Conservation (phyloP, 2,329 filamentous ascomycete genomes). For the Penicillium occitanis region DNA sequence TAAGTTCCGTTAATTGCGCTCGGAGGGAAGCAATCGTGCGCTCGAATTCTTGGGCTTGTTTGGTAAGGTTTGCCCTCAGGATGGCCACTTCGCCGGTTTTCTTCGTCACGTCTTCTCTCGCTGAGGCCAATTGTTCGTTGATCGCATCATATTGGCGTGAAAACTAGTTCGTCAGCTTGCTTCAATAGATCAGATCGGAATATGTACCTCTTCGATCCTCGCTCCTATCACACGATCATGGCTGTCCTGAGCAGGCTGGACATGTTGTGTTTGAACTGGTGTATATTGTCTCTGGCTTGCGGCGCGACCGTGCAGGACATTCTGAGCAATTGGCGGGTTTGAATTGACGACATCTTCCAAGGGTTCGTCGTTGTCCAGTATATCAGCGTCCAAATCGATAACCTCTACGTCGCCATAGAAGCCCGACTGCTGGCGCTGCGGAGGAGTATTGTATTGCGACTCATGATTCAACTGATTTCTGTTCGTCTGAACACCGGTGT, state of each 20-base stretch:
- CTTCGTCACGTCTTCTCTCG: slow-evolving; percentile 39
- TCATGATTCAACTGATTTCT: not conserved
- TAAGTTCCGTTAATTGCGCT: slow-evolving; percentile 55
- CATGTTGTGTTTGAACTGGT: not conserved
- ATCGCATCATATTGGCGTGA: slow-evolving; percentile 43
- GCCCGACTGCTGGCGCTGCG: slow-evolving; percentile 32
- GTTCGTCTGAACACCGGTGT: not conserved
- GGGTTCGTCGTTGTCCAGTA: slow-evolving; percentile 35
- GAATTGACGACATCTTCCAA: slow-evolving; percentile 9
- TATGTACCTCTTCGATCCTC: slow-evolving; percentile 31
- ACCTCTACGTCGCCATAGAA: slow-evolving; percentile 46
- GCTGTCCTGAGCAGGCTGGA: slow-evolving; percentile 4
- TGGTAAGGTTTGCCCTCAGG: slow-evolving; percentile 55
- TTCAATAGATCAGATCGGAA: not conserved
- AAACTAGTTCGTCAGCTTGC: slow-evolving; percentile 30
- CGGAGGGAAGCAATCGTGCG: slow-evolving; percentile 54
- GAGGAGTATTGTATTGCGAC: not conserved
- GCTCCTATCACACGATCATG: slow-evolving; percentile 18
- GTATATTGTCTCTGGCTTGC: slow-evolving; percentile 1
- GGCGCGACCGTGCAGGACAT: not conserved
- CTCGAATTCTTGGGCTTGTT: slow-evolving; percentile 49
- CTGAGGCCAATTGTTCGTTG: slow-evolving; percentile 38
- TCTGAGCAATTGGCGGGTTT: not conserved
- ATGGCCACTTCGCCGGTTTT: slow-evolving; percentile 59
- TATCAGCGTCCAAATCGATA: slow-evolving; percentile 43